A percentile compares a stretch with the other conserved stretches of the same genome.
Evolutionary conservation across 176 grass and related monocot species (phyloP).

Genomic region (Echinochloa phyllopogon): DNA sequence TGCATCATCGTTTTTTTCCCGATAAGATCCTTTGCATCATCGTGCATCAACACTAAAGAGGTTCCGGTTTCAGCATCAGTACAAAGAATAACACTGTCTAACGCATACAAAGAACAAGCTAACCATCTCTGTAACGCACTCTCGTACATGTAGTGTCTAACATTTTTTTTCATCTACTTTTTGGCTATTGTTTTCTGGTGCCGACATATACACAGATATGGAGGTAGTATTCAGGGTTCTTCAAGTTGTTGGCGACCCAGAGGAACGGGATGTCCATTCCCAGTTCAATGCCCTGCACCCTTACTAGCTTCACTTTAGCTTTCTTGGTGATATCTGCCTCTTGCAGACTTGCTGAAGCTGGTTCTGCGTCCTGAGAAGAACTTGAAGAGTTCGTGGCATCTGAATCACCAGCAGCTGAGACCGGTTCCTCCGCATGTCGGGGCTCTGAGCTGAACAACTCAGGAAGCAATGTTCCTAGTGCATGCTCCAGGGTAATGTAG

Average conservation of each 20-base stretch:
- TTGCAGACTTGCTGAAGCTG: neutral
- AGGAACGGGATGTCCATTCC: slow-evolving; percentile 83
- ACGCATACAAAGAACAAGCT: slow-evolving; percentile 39
- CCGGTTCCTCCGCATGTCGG: slow-evolving; percentile 1
- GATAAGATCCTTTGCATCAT: too few relatives aligned
- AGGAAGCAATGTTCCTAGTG: slow-evolving; percentile 66
- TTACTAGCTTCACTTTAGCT: slow-evolving; percentile 59
- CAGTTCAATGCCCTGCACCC: slow-evolving; percentile 84
- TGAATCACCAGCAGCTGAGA: slow-evolving; percentile 32
- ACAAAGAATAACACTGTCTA: slow-evolving; percentile 38
- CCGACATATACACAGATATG: slow-evolving; percentile 73
- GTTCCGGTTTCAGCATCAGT: slow-evolving; percentile 29
- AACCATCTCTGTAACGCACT: neutral
- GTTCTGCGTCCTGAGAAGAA: slow-evolving; percentile 30
- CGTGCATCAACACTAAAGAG: slow-evolving; percentile 12
- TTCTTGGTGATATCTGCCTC: slow-evolving; percentile 5
- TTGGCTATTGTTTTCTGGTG: slow-evolving; percentile 36
- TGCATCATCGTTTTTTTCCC: neutral
- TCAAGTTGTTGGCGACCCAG: slow-evolving; percentile 90
- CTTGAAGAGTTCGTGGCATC: neutral
- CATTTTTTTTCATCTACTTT: slow-evolving; percentile 25
- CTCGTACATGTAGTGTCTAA: neutral
- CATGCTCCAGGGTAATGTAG: slow-evolving; percentile 70
- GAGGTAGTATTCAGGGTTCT: slow-evolving; percentile 84
- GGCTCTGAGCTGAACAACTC: slow-evolving; percentile 61